These are phyloP conservation scores for Pseudomicrostroma phylloplanum DNA, from an alignment of 1,284 basidiomycete species.

Conservation along the genomic window DNA sequence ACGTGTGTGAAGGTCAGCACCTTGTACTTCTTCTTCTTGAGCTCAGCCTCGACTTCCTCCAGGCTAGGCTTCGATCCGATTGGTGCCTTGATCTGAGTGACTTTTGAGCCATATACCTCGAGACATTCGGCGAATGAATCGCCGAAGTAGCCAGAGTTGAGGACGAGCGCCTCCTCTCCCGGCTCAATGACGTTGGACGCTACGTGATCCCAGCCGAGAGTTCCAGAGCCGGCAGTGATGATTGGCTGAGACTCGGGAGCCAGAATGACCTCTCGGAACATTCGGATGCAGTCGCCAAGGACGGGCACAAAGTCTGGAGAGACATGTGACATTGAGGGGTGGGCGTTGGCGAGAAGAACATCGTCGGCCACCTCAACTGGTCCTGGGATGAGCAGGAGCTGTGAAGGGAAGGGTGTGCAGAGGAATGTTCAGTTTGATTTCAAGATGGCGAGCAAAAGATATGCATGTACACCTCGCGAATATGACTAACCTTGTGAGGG, in stretches of 20 bases:
- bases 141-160: constrained; percentile 56
- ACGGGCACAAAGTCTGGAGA: constrained; percentile 82
- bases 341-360: constrained; percentile 54
- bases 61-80: constrained; percentile 69
- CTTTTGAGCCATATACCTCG: constrained; percentile 79
- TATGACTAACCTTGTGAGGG: constrained; percentile 27
- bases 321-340: constrained; percentile 62
- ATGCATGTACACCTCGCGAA: constrained; percentile 10
- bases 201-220: constrained; percentile 70
- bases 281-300: constrained; percentile 81
- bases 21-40: constrained; percentile 79
- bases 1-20: constrained; percentile 89
- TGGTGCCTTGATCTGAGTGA: constrained; percentile 75
- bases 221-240: constrained; percentile 87
- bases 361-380: constrained; percentile 77
- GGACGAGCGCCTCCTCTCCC: constrained; percentile 72
- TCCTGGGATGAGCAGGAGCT: constrained; percentile 62
- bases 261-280: constrained; percentile 62
- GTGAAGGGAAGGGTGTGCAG: not conserved
- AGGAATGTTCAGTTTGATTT: not conserved
- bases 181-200: constrained; percentile 68
- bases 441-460: not conserved
- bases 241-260: constrained; percentile 62
- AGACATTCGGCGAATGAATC: constrained; percentile 48
- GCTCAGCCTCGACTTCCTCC: constrained; percentile 64